phyloP scores from a whole-genome alignment of 2,329 filamentous ascomycete genomes.

The Dendryphion nanum region DNA sequence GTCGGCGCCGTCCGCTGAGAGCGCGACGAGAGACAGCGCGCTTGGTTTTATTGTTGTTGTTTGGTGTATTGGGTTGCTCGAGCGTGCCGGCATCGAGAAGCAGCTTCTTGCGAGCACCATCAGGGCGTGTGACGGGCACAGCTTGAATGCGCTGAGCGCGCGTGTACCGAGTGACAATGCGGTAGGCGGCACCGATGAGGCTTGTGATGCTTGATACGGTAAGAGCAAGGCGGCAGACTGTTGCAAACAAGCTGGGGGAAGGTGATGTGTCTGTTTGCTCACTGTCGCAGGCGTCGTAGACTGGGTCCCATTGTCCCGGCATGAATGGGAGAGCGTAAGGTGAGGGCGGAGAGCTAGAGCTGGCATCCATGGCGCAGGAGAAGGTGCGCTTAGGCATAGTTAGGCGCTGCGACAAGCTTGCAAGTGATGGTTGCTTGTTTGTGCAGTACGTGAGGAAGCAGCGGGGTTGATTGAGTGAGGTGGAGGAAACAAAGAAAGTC shows the following conservation, averaged over 20 bases:
- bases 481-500: no score
- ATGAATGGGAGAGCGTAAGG: slow-evolving; percentile 1
- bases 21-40: no score
- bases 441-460: no score
- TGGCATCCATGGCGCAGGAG: background rate
- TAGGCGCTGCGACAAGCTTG: no score
- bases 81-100: slow-evolving; percentile 22
- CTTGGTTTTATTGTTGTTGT: no score
- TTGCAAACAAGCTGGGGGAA: background rate
- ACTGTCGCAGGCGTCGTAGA: background rate
- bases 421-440: no score
- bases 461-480: no score
- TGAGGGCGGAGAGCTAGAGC: background rate
- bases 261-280: background rate
- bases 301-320: slow-evolving; percentile 4
- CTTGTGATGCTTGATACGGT: slow-evolving; percentile 9
- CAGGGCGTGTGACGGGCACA: slow-evolving; percentile 15
- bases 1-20: no score
- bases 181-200: slow-evolving; percentile 12
- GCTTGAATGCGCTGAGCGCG: slow-evolving; percentile 19
- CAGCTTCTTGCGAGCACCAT: slow-evolving; percentile 30
- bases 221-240: background rate
- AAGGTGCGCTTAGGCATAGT: no score
- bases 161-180: slow-evolving; percentile 10
- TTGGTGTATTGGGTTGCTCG: background rate